A percentile compares a stretch with the other conserved stretches of the same genome.
These are phyloP conservation scores for Trypanosoma cruzi DNA, from an alignment of 208 protist genomes.

Conservation along the genomic window DNA sequence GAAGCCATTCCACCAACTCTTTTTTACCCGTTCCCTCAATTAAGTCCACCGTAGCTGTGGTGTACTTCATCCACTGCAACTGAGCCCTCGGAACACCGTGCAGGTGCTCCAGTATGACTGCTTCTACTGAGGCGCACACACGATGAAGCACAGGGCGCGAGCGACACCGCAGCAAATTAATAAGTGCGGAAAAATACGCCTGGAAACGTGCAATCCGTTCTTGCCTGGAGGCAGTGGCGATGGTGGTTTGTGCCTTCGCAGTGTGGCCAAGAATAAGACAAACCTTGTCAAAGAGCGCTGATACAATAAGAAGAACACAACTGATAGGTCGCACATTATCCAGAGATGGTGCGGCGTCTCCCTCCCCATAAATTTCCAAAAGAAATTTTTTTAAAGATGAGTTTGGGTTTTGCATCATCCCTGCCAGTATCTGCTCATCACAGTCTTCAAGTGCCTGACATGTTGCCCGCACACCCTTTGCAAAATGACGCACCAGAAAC, in stretches of 20 bases:
- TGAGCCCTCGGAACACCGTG: conserved; percentile 47
- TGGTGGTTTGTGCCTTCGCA: not conserved
- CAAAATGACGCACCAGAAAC: conserved; percentile 66
- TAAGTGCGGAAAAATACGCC: conserved; percentile 77
- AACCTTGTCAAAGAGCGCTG: conserved; percentile 74
- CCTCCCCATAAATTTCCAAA: conserved; percentile 4
- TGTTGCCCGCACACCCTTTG: conserved; percentile 40
- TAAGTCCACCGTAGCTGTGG: conserved; percentile 53
- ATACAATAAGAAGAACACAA: conserved; percentile 74
- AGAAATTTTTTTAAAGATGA: conserved; percentile 22
- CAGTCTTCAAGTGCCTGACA: conserved; percentile 66
- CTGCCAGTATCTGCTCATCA: conserved; percentile 44
- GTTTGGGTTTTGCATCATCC: conserved; percentile 40
- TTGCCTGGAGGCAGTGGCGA: conserved; percentile 8
- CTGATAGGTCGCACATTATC: conserved; percentile 55
- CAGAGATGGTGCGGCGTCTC: conserved; percentile 19
- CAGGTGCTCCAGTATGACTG: conserved; percentile 76
- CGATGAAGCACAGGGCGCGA: conserved; percentile 64
- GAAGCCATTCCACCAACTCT: conserved; percentile 76
- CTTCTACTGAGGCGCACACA: conserved; percentile 84
- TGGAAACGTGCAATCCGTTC: conserved; percentile 55
- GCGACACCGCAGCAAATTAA: conserved; percentile 76
- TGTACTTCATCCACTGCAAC: conserved; percentile 70
- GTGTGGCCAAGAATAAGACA: conserved; percentile 58
- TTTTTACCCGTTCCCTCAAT: conserved; percentile 63